These are phyloP conservation scores for Pichia sp. DNA, from an alignment of 1,139 yeast species.

Conservation along the genomic window DNA sequence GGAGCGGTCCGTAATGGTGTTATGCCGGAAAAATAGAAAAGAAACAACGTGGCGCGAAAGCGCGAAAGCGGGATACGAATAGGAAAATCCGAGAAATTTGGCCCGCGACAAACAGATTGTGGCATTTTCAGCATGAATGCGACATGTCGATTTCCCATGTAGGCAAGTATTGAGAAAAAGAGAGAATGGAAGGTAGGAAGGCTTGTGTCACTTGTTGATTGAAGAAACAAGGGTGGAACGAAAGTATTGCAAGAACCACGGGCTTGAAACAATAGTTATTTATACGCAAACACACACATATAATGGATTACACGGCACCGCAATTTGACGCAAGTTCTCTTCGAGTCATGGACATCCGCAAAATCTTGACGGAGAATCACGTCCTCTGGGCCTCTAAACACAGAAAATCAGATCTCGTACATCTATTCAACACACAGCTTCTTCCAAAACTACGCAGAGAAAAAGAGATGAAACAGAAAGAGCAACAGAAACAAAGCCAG, in stretches of 20 bases:
- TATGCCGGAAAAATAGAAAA: neutral
- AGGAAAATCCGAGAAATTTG: too few species aligned
- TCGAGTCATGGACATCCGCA: conserved; percentile 23
- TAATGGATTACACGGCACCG: conserved; percentile 8
- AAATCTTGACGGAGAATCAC: conserved; percentile 15
- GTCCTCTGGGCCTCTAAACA: conserved; percentile 16
- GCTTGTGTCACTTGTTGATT: too few species aligned
- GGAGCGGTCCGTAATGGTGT: neutral
- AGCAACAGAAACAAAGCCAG: neutral
- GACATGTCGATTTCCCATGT: neutral
- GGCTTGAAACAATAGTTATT: too few species aligned
- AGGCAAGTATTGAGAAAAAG: too few species aligned
- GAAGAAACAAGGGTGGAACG: too few species aligned
- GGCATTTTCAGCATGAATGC: neutral
- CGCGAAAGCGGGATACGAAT: neutral
- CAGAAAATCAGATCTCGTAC: conserved; percentile 18
- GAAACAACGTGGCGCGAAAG: neutral
- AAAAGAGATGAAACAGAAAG: neutral
- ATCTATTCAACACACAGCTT: conserved; percentile 11
- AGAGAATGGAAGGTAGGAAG: too few species aligned
- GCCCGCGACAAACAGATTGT: neutral
- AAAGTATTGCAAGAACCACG: too few species aligned
- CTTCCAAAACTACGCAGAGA: conserved; percentile 10
- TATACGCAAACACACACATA: too few species aligned
- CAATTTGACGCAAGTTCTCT: conserved; percentile 19